Conservation (phyloP, 2,329 filamentous ascomycete species). For the Exophiala bonariae region DNA sequence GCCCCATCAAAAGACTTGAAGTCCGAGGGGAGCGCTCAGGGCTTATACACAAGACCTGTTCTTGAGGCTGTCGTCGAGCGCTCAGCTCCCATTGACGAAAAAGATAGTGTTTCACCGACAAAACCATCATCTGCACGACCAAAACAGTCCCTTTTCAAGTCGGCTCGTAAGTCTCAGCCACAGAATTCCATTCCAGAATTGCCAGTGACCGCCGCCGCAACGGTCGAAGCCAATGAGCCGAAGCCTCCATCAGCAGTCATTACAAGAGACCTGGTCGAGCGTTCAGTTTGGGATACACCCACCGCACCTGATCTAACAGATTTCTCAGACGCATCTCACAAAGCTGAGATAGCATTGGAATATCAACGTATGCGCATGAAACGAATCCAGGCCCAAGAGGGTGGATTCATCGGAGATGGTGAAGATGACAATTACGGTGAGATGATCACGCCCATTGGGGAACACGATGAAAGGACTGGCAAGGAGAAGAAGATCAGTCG, state of each 20-base stretch:
- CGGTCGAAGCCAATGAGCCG: constrained; percentile 16
- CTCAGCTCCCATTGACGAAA: constrained; percentile 18
- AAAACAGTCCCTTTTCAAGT: constrained; percentile 29
- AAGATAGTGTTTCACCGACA: constrained; percentile 15
- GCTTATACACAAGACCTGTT: constrained; percentile 29
- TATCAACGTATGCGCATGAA: constrained; percentile 81
- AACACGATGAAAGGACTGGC: constrained; percentile 51
- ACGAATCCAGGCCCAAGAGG: constrained; percentile 79
- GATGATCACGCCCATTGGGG: constrained; percentile 67
- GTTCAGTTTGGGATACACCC: constrained; percentile 33
- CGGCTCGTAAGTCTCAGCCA: constrained; percentile 13
- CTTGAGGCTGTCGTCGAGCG: constrained; percentile 48
- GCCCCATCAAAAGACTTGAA: not conserved
- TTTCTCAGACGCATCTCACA: constrained; percentile 70
- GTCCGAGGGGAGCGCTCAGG: constrained; percentile 17
- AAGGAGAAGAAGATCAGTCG: constrained; percentile 43
- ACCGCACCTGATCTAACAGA: constrained; percentile 60
- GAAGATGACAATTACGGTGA: constrained; percentile 64
- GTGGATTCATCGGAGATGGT: constrained; percentile 64
- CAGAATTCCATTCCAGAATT: constrained; percentile 29
- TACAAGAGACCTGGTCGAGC: constrained; percentile 62
- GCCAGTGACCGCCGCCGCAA: no score
- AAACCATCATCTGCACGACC: constrained; percentile 27
- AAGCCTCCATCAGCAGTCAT: constrained; percentile 48
- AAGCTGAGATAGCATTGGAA: constrained; percentile 76